Evolutionary conservation across 164 flowering plant species (phyloP), one percentile per base, ranked within the genome.

Genomic region (Warburgia ugandensis): DNA sequence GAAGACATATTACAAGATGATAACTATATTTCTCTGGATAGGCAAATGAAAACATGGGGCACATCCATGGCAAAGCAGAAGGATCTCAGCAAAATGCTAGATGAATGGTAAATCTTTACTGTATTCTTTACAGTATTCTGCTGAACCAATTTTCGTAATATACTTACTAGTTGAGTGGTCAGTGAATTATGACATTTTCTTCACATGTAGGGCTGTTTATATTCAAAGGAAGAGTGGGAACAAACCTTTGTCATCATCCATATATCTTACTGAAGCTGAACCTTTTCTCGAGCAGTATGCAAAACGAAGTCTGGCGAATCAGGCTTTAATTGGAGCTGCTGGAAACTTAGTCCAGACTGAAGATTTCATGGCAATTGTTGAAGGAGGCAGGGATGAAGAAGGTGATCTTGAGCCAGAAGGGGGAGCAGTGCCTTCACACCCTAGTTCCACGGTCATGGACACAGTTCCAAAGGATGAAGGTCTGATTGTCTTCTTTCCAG

Each of bases 251-350:
- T 69, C 91, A 26, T 77, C 95, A 47, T 70, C 97, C 47, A 65
- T 59, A 48, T 92, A 86, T 68, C 92, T 86, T 17, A 73, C 80
- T 62, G 97, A 86, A 68, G 95, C 95, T 48, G 99, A 92, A 66
- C 87, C 83, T 58, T 85, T 92, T 56, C 94, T 92, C 59, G 99
- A 92, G 66, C 79, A 84, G 54, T 92, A 84, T 78, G 95, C 97
- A 40, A 88, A 79, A 59, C 82, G 89, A 38, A 79, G 84, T 62
- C 74, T 80, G 41, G 69, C 72, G 64, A 92, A 82, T 64, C 91
- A 78, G 67, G 70, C 72, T 58, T 63, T 92, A 29, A 76, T 92
- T 54, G 99, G 97, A 46, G 72, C 95, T 64, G 95, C 99, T 60
- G 99, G 99, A 22, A 81, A 68, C 56, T 54, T 86, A 1, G 81